Evolutionary conservation across 805 yeast genomes (phyloP).

Genomic region (Candida dendrica): DNA sequence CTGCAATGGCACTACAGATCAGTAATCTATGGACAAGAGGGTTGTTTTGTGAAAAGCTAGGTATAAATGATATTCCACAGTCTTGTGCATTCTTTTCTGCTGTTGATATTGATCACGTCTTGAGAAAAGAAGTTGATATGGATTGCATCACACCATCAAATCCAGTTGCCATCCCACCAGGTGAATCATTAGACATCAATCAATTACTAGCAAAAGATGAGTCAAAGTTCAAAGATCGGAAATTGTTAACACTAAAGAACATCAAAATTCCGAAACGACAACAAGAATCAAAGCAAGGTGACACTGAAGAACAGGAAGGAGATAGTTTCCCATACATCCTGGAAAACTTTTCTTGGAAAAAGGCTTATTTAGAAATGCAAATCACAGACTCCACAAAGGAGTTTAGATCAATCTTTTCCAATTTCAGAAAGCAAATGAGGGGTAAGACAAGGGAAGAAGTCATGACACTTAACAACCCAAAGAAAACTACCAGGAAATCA

Average conservation of each 20-base stretch:
- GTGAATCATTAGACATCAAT: slow-evolving; percentile 65
- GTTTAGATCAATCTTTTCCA: not conserved
- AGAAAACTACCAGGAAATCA: no score
- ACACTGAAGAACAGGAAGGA: not conserved
- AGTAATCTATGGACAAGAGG: slow-evolving; percentile 95
- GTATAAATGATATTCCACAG: slow-evolving; percentile 85
- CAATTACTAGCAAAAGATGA: slow-evolving; percentile 37
- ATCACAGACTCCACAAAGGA: not conserved
- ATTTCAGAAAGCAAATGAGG: not conserved
- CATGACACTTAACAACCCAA: no score
- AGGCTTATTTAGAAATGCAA: not conserved
- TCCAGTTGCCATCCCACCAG: slow-evolving; percentile 61
- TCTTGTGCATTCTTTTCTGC: slow-evolving; percentile 93
- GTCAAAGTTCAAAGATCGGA: slow-evolving; percentile 12
- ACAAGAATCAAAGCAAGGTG: not conserved
- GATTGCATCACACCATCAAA: slow-evolving; percentile 91
- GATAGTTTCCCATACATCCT: not conserved
- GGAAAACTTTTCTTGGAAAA: not conserved
- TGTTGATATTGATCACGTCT: slow-evolving; percentile 81
- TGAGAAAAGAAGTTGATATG: slow-evolving; percentile 89
- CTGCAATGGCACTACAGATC: slow-evolving; percentile 79
- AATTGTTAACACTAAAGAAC: not conserved
- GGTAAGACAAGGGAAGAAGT: no score
- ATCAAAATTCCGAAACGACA: not conserved
- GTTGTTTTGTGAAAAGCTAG: slow-evolving; percentile 88